Conservation (phyloP, 768 basidiomycete genomes). For the Hygrocybe punicea region DNA sequence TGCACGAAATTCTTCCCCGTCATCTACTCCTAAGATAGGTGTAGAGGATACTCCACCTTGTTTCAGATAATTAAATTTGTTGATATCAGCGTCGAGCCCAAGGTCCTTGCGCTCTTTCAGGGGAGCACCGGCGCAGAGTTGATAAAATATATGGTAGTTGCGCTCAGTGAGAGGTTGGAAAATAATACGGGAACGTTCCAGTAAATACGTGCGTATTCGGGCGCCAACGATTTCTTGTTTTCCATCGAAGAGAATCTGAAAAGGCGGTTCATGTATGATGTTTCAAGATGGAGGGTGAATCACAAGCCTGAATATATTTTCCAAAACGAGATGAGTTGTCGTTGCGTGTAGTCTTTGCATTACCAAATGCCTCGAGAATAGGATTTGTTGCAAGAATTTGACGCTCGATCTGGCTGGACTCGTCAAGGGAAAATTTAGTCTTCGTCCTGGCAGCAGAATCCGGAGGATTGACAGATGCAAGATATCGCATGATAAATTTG, state of each 20-base stretch:
- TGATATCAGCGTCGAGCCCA: constrained; percentile 79
- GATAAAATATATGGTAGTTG: constrained; percentile 99
- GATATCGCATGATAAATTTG: constrained; percentile 98
- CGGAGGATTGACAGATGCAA: constrained; percentile 93
- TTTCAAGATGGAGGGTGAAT: neutral
- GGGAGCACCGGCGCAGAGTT: constrained; percentile 95
- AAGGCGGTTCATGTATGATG: constrained; percentile 7
- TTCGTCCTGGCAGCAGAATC: constrained; percentile 56
- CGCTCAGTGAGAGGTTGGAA: constrained; percentile 96
- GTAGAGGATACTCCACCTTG: constrained; percentile 89
- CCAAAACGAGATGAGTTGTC: constrained; percentile 99
- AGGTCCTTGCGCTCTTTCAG: constrained; percentile 93
- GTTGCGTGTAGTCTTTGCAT: constrained; percentile 98
- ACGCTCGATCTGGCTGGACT: constrained; percentile 90
- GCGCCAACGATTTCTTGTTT: constrained; percentile 97
- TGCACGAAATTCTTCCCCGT: constrained; percentile 88
- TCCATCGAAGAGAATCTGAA: constrained; percentile 92
- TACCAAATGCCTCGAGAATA: constrained; percentile 97
- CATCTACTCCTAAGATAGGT: constrained; percentile 89
- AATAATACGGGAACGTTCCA: constrained; percentile 95
- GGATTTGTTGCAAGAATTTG: constrained; percentile 99
- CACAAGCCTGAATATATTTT: constrained; percentile 93
- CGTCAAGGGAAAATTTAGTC: constrained; percentile 73
- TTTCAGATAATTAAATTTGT: constrained; percentile 86
- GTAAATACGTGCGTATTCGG: constrained; percentile 95